phyloP scores from a whole-genome alignment of 768 basidiomycete genomes.

The Dacryopinax spathularia region DNA sequence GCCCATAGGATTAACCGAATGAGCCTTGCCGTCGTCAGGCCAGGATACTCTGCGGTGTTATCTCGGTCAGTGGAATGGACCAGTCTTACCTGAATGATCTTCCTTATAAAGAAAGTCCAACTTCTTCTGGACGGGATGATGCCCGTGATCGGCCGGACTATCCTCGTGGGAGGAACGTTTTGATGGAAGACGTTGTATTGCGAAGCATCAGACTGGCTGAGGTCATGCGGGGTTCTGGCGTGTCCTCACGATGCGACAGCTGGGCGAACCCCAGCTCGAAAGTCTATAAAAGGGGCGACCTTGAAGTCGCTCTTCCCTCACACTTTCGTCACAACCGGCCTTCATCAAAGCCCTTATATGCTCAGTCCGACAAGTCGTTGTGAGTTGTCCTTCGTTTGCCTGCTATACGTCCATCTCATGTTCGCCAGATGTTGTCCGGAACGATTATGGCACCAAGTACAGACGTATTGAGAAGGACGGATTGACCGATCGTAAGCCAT shows the following conservation, averaged over 20 bases:
- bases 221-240: slow-evolving; percentile 1
- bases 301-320: no score
- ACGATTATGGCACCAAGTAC: neutral
- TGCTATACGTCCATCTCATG: neutral
- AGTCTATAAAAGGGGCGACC: neutral
- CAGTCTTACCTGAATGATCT: neutral
- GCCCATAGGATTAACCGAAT: neutral
- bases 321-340: no score
- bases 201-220: neutral
- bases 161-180: neutral
- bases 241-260: no score
- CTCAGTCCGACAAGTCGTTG: neutral
- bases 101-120: slow-evolving; percentile 1
- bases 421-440: neutral
- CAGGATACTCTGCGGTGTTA: neutral
- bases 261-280: neutral
- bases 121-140: neutral
- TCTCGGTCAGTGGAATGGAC: neutral
- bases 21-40: neutral
- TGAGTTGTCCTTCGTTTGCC: neutral
- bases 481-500: neutral
- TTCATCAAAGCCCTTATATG: neutral
- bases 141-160: neutral
- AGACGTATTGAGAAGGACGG: neutral
- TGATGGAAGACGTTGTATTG: neutral